Conservation (phyloP, 208 protist genomes). For the Leishmania lainsoni region DNA sequence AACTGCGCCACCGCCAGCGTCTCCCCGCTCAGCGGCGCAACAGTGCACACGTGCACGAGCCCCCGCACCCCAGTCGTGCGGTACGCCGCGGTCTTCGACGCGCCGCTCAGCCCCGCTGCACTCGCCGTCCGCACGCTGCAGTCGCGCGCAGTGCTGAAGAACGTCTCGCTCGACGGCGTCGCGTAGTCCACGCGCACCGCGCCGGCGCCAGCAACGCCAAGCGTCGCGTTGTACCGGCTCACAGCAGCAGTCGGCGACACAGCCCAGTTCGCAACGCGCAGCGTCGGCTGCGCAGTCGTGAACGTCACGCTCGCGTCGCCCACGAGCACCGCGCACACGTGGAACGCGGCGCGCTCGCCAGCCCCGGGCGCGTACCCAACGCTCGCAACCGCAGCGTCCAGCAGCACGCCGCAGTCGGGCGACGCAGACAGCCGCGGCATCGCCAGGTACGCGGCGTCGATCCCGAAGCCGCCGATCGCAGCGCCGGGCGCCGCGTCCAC, state of each 20-base stretch:
- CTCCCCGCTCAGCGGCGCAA: conserved; percentile 15
- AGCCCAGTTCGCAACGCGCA: conserved; percentile 50
- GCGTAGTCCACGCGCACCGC: conserved; percentile 48
- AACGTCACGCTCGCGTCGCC: conserved; percentile 41
- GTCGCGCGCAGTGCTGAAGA: conserved; percentile 37
- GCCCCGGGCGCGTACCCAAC: conserved; percentile 46
- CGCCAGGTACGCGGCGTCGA: conserved; percentile 38
- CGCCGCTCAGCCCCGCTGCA: conserved; percentile 15
- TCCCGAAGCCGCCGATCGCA: conserved; percentile 49
- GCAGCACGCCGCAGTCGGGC: conserved; percentile 32
- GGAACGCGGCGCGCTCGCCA: conserved; percentile 44
- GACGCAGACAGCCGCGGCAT: conserved; percentile 36
- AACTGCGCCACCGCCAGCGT: conserved; percentile 37
- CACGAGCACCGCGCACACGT: conserved; percentile 51
- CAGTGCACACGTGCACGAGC: conserved; percentile 57
- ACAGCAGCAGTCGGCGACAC: conserved; percentile 42
- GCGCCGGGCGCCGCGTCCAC: conserved; percentile 36
- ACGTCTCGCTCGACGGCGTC: conserved; percentile 45
- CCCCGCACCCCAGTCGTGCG: conserved; percentile 29
- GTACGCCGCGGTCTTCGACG: conserved; percentile 8
- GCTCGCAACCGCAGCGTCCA: conserved; percentile 24
- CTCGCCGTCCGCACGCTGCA: conserved; percentile 31
- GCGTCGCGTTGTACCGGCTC: conserved; percentile 37
- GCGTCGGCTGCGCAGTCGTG: conserved; percentile 51
- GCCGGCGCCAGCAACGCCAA: conserved; percentile 14